Base-by-base conservation (phyloP, 192 early-diverging fungal species). In the Globomyces pollinis-pini region DNA sequence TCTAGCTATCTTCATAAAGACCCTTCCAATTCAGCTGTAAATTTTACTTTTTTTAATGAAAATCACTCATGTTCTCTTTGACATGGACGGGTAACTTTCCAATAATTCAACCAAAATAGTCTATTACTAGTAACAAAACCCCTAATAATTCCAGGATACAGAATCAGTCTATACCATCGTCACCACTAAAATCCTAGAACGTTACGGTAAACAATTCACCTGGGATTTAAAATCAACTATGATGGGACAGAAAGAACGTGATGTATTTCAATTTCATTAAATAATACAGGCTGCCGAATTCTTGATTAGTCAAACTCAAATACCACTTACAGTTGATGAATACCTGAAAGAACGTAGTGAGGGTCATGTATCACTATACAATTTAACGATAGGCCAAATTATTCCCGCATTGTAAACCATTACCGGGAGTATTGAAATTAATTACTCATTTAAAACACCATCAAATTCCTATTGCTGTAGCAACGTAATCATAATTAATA, bases 121-220 rank as follows among this genome's bases (percentile, higher is more conserved):
- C n/a, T n/a, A n/a, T n/a, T n/a, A n/a, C n/a, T n/a, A n/a, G n/a
- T n/a, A n/a, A n/a, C n/a, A n/a, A n/a, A n/a, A n/a, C n/a, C n/a
- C n/a, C n/a, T n/a, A n/a, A n/a, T n/a, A n/a, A n/a, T n/a, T n/a
- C 3, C 71, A 70, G 11, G 90, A 93, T 64, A 94, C 93, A 7
- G 93, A 96, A 73, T 73, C 76, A 16, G 82, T 96, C 52, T 96
- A 96, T 69, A 86, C 90, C 4, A 73, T 88, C 63, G 91, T 93
- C 16, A 89, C 91, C 6, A 78, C 85, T 20, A 77, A 84, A 43
- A 86, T 98, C 53, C 72, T 95, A 26, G 79, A 69, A 38, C 86
- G 87, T 49, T 88, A 82, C 59, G 86, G 88, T 30, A 59, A 67
- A 30, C 57, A 12, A 9, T 74, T 62, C 45, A 59, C 45, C 16